Evolutionary conservation across 2,329 filamentous ascomycete species (phyloP).

Genomic region (Colletotrichum sp.): DNA sequence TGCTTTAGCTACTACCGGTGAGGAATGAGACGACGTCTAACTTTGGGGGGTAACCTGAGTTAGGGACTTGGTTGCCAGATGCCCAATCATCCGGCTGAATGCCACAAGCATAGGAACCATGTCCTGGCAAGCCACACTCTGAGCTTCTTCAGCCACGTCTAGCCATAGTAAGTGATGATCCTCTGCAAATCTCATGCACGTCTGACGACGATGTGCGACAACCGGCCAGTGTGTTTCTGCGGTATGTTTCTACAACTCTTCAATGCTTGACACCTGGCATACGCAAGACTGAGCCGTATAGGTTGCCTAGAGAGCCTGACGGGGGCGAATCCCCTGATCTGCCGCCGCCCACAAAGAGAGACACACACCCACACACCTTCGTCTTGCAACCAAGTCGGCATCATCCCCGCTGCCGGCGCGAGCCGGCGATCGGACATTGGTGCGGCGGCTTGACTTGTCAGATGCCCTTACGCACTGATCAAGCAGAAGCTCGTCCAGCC

Average conservation of each 20-base stretch:
- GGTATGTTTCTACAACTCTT: neutral
- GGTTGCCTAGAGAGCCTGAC: neutral
- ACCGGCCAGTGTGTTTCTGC: neutral
- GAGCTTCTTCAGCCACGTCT: neutral
- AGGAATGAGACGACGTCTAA: neutral
- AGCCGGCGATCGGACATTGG: neutral
- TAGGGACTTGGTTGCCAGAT: neutral
- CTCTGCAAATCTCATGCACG: conserved; percentile 2
- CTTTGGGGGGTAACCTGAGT: neutral
- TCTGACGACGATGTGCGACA: neutral
- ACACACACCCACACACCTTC: neutral
- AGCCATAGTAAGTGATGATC: neutral
- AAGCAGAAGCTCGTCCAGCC: neutral
- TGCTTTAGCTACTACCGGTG: neutral
- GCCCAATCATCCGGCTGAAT: neutral
- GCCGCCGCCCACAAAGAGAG: neutral
- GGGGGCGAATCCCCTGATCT: neutral
- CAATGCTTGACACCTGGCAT: neutral
- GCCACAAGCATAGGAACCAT: neutral
- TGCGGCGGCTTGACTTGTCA: neutral
- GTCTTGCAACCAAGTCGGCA: neutral
- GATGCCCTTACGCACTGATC: neutral
- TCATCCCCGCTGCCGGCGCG: neutral
- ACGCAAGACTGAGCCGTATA: neutral
- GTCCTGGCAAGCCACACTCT: neutral